Percentiles rank a stretch among this genome's conserved stretches.
Conservation (phyloP, 768 basidiomycete genomes). For the Kwoniella sp. region DNA sequence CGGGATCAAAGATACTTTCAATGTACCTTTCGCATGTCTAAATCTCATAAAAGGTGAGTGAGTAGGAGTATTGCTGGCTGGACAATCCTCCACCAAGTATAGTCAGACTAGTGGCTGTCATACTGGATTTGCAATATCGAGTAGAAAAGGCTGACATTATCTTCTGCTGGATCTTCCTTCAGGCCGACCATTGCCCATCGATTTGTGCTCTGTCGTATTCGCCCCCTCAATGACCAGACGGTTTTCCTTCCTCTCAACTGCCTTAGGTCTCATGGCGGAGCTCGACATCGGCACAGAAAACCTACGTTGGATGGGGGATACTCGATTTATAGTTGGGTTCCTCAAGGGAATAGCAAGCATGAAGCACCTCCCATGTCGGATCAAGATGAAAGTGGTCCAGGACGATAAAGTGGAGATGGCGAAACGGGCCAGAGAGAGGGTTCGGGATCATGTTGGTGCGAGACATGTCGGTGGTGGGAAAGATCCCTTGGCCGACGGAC, state of each 20-base stretch:
- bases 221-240: slow-evolving; percentile 33
- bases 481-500: slow-evolving; percentile 14
- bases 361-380: slow-evolving; percentile 37
- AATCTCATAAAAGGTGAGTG: slow-evolving; percentile 55
- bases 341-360: slow-evolving; percentile 42
- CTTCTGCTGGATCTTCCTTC: neutral
- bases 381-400: slow-evolving; percentile 49
- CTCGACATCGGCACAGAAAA: slow-evolving; percentile 53
- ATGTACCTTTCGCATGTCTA: slow-evolving; percentile 49
- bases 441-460: slow-evolving; percentile 6
- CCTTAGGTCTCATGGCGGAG: slow-evolving; percentile 52
- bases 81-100: too few species aligned
- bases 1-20: slow-evolving; percentile 52
- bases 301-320: slow-evolving; percentile 56
- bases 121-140: too few species aligned
- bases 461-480: slow-evolving; percentile 18
- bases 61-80: too few species aligned
- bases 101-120: too few species aligned
- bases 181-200: slow-evolving; percentile 45
- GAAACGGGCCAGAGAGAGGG: slow-evolving; percentile 26
- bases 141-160: too few species aligned
- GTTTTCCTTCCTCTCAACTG: slow-evolving; percentile 48
- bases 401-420: slow-evolving; percentile 42
- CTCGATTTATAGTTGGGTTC: slow-evolving; percentile 53
- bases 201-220: slow-evolving; percentile 51